A percentile compares a stretch with the other conserved stretches of the same genome.
Conservation (phyloP, 129 eudicot species). For the Dittrichia graveolens region DNA sequence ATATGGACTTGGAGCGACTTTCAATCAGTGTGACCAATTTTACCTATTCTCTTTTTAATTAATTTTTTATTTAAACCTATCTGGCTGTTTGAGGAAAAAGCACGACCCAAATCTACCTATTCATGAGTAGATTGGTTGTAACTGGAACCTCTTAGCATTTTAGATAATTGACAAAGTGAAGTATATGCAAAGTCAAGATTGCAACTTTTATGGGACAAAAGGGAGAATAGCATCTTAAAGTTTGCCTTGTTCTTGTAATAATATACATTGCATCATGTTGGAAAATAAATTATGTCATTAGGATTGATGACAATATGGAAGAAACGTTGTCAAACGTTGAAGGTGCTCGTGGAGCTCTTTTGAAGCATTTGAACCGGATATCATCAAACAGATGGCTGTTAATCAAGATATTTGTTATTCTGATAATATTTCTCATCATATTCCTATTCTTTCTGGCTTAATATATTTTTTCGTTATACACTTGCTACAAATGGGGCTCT, state of each 20-base stretch:
- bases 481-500: not conserved
- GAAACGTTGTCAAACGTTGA: conserved; percentile 81
- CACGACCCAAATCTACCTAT: not conserved
- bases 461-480: conserved; percentile 10
- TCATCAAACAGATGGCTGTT: conserved; percentile 86
- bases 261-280: not conserved
- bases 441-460: conserved; percentile 70
- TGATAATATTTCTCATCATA: conserved; percentile 54
- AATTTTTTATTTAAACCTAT: too few species aligned
- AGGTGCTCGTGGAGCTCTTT: conserved; percentile 71
- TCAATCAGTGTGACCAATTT: not conserved
- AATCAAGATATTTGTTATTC: conserved; percentile 64
- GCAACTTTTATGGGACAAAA: not conserved
- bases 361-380: conserved; percentile 65
- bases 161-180: not conserved
- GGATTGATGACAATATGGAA: conserved; percentile 96
- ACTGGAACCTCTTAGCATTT: not conserved
- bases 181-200: not conserved
- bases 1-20: not conserved
- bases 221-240: not conserved
- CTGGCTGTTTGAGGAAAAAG: not conserved
- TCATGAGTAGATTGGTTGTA: not conserved
- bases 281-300: conserved; percentile 24
- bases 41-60: too few species aligned
- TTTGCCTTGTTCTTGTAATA: not conserved